phyloP scores from a whole-genome alignment of 805 yeast species.

The Kodamaea neixiangensis region DNA sequence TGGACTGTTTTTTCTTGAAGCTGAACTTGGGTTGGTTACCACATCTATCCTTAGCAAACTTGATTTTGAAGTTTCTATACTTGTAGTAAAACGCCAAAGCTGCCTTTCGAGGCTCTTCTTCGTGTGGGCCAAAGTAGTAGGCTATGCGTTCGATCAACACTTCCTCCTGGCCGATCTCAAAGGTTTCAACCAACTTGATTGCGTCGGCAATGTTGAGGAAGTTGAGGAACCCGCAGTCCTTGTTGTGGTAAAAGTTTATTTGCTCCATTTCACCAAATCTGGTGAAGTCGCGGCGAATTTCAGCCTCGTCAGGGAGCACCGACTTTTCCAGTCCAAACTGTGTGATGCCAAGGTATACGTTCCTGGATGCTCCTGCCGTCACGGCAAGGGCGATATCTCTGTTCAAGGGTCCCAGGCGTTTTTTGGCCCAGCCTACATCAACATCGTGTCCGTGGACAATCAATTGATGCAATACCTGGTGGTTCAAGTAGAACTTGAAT shows the following conservation, averaged over 20 bases:
- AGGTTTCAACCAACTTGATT: constrained; percentile 61
- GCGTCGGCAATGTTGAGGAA: constrained; percentile 65
- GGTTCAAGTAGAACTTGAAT: constrained; percentile 62
- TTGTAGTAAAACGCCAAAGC: constrained; percentile 37
- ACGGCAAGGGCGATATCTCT: constrained; percentile 61
- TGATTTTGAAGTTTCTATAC: constrained; percentile 57
- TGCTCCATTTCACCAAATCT: constrained; percentile 75
- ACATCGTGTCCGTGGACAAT: constrained; percentile 61
- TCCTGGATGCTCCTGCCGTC: constrained; percentile 74
- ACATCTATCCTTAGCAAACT: constrained; percentile 79
- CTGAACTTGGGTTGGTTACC: constrained; percentile 67
- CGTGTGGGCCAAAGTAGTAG: constrained; percentile 44
- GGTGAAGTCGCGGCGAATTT: constrained; percentile 59
- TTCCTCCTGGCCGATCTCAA: constrained; percentile 32
- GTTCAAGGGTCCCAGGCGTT: constrained; percentile 63
- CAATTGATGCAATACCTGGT: constrained; percentile 56
- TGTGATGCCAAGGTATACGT: constrained; percentile 68
- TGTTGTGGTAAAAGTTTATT: constrained; percentile 67
- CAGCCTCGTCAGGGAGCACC: constrained; percentile 42
- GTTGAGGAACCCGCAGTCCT: constrained; percentile 74
- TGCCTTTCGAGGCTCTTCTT: constrained; percentile 35
- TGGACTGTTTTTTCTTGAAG: constrained; percentile 44
- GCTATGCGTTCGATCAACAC: constrained; percentile 48
- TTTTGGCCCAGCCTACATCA: constrained; percentile 71
- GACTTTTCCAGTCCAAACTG: constrained; percentile 19